Evolutionary conservation across 139 green algal species (phyloP).

Genomic region (Yamagishiella unicocca): DNA sequence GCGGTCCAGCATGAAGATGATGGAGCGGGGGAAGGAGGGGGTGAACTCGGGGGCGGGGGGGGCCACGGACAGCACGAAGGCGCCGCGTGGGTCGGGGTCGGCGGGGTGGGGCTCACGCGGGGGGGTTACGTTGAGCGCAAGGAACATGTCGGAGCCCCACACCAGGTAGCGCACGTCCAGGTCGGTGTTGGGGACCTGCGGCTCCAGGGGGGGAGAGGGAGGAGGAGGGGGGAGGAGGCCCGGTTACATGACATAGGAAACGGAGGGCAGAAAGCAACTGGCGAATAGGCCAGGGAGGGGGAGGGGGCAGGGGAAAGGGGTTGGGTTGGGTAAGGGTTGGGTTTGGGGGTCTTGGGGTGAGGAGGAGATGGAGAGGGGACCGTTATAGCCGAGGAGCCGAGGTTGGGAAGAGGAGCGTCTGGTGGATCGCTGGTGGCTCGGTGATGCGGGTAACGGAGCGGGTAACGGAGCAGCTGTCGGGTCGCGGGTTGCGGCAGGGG

Average conservation of each 20-base stretch:
- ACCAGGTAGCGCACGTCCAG: constrained; percentile 40
- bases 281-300: neutral
- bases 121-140: constrained; percentile 58
- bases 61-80: constrained; percentile 59
- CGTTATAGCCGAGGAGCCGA: too few relatives aligned
- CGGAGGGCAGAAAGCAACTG: too few relatives aligned
- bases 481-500: too few relatives aligned
- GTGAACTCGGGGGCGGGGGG: constrained; percentile 56
- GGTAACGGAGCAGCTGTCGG: too few relatives aligned
- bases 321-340: too few relatives aligned
- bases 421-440: too few relatives aligned
- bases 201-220: neutral
- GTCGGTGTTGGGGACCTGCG: constrained; percentile 36
- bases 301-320: neutral
- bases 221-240: neutral
- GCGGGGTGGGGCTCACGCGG: neutral
- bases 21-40: constrained; percentile 58
- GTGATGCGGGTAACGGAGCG: too few relatives aligned
- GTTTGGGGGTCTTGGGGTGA: too few relatives aligned
- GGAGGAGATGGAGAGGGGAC: too few relatives aligned
- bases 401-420: too few relatives aligned
- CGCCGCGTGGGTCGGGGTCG: constrained; percentile 51
- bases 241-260: too few relatives aligned
- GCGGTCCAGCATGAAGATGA: constrained; percentile 75
- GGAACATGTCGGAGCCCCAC: constrained; percentile 63